Conservation (phyloP, 2,329 filamentous ascomycete species). For the Coniella lustricola region DNA sequence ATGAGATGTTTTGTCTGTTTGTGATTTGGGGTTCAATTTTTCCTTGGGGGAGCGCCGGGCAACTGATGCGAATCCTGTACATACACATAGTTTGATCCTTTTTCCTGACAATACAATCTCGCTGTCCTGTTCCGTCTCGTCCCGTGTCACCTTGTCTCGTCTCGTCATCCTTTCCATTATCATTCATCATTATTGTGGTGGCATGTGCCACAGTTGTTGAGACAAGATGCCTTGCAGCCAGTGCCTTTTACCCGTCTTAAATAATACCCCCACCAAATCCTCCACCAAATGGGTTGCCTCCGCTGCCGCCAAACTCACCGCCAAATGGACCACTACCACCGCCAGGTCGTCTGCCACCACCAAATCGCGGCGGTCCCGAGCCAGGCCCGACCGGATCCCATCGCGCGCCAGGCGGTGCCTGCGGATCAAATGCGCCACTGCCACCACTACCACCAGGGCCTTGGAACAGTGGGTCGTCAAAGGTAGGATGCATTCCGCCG, state of each 20-base stretch:
- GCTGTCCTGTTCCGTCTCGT: no score
- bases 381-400: conserved; percentile 84
- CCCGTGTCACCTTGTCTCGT: no score
- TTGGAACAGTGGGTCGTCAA: conserved; percentile 81
- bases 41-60: no score
- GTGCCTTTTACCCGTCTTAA: conserved; percentile 16
- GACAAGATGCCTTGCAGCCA: no score
- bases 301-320: conserved; percentile 26
- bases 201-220: no score
- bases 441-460: conserved; percentile 41
- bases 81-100: no score
- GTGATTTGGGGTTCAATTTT: no score
- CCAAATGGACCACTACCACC: conserved; percentile 37
- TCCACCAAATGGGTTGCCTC: conserved; percentile 32
- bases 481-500: conserved; percentile 91
- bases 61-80: no score
- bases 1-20: no score
- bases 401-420: conserved; percentile 78
- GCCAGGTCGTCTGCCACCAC: conserved; percentile 33
- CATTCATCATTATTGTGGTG: no score
- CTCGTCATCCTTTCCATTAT: no score
- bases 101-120: no score
- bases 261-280: conserved; percentile 33
- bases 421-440: conserved; percentile 53
- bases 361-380: conserved; percentile 36